Evolutionary conservation across 495 filamentous ascomycete genomes (phyloP).

Genomic region (Aspergillus sparsus): DNA sequence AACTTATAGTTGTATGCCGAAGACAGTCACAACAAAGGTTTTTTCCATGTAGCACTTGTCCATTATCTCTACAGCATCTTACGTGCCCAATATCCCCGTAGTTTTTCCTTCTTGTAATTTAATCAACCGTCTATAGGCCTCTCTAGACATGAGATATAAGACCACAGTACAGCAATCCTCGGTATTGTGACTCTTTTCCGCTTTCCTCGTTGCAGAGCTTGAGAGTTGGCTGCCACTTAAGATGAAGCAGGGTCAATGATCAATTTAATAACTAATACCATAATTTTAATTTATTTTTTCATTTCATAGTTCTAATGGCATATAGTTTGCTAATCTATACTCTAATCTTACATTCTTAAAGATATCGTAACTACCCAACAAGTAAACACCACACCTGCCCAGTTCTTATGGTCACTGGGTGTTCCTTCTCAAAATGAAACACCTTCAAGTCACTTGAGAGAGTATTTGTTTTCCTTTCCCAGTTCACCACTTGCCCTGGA

Average conservation of each 20-base stretch:
- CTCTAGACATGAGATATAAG: constrained; percentile 66
- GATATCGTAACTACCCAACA: background rate
- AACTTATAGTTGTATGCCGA: constrained; percentile 68
- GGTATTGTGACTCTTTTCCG: constrained; percentile 50
- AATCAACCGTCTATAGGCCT: constrained; percentile 61
- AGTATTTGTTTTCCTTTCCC: constrained; percentile 2
- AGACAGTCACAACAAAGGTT: constrained; percentile 58
- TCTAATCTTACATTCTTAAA: background rate
- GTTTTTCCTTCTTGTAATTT: constrained; percentile 66
- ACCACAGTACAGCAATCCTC: constrained; percentile 61
- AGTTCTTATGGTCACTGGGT: background rate
- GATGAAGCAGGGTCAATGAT: constrained; percentile 34
- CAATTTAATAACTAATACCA: too few relatives aligned
- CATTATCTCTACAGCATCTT: background rate
- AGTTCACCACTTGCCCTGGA: constrained; percentile 13
- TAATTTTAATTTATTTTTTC: too few relatives aligned
- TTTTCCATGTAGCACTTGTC: constrained; percentile 38
- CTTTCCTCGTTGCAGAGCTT: constrained; percentile 47
- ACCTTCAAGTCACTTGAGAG: background rate
- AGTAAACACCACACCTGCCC: background rate
- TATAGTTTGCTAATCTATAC: background rate
- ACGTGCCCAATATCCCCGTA: constrained; percentile 15
- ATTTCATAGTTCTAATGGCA: too few relatives aligned
- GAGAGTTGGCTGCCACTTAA: constrained; percentile 35
- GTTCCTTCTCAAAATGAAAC: constrained; percentile 23